phyloP scores from a whole-genome alignment of 768 basidiomycete species.

The Pseudohyphozyma bogoriensis region DNA sequence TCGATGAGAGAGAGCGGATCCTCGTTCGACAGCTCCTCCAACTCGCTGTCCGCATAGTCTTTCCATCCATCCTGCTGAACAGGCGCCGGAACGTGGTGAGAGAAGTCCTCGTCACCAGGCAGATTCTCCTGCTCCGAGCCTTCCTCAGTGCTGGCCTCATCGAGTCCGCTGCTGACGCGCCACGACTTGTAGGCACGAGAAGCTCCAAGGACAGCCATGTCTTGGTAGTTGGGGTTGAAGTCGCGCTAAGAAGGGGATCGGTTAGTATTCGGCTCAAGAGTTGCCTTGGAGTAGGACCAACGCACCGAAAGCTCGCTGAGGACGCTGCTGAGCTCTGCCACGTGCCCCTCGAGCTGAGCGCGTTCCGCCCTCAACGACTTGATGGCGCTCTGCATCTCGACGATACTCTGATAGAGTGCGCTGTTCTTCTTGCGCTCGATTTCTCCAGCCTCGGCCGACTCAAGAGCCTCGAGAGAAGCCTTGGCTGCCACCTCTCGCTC shows the following conservation, averaged over 20 bases:
- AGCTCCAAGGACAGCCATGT: conserved; percentile 96
- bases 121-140: no score
- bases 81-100: conserved; percentile 25
- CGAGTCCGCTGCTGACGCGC: conserved; percentile 44
- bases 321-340: conserved; percentile 70
- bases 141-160: conserved; percentile 26
- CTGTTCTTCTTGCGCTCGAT: conserved; percentile 78
- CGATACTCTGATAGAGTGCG: conserved; percentile 61
- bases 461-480: conserved; percentile 64
- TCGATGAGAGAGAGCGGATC: conserved; percentile 34
- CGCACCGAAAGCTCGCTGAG: conserved; percentile 51
- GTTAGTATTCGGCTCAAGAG: neutral
- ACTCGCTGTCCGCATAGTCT: conserved; percentile 40
- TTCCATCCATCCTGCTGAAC: conserved; percentile 23
- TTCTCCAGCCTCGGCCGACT: conserved; percentile 66
- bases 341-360: conserved; percentile 60
- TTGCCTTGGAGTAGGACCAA: neutral
- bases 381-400: conserved; percentile 63
- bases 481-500: conserved; percentile 52
- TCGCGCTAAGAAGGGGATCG: conserved; percentile 46
- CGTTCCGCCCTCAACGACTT: conserved; percentile 65
- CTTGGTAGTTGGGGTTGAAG: conserved; percentile 98
- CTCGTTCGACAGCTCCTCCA: conserved; percentile 43
- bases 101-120: conserved; percentile 37
- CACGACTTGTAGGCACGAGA: conserved; percentile 80